Conservation (phyloP, 2,329 filamentous ascomycete species). For the Aspergillus vadensis region DNA sequence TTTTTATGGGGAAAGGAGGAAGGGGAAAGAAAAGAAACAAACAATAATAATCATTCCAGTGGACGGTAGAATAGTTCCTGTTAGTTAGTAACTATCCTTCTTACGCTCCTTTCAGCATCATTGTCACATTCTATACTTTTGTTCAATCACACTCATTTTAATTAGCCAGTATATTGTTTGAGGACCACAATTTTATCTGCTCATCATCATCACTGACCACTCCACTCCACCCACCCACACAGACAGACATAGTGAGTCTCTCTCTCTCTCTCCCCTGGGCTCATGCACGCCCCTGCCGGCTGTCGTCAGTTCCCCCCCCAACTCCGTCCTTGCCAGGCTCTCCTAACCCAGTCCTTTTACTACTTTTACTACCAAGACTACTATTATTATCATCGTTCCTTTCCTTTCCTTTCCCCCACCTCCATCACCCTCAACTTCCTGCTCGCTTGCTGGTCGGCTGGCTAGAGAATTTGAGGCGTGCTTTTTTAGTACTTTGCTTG, state of each 20-base stretch:
- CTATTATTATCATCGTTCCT: not conserved
- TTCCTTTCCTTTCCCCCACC: not conserved
- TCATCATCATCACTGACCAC: too few relatives aligned
- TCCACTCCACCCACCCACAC: too few relatives aligned
- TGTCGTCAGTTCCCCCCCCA: slow-evolving; percentile 8
- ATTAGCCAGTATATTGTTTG: not conserved
- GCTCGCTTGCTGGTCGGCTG: slow-evolving; percentile 5
- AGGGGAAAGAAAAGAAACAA: not conserved
- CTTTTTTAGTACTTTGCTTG: not conserved
- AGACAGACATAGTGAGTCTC: not conserved
- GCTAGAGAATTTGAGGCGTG: not conserved
- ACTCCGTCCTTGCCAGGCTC: not conserved
- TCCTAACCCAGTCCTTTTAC: too few relatives aligned
- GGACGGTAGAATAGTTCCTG: too few relatives aligned
- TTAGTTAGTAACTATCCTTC: not conserved
- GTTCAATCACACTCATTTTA: not conserved
- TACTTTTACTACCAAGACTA: not conserved
- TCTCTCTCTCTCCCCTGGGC: not conserved
- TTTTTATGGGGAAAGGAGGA: not conserved
- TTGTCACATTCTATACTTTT: not conserved
- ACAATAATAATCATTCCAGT: not conserved
- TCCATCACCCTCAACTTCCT: not conserved
- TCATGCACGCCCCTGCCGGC: slow-evolving; percentile 6
- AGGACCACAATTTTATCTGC: not conserved
- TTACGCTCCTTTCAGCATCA: not conserved